Percentiles rank a stretch among this genome's conserved stretches.
Conservation (phyloP, 306 rosid species). For the Begonia peltatifolia region DNA sequence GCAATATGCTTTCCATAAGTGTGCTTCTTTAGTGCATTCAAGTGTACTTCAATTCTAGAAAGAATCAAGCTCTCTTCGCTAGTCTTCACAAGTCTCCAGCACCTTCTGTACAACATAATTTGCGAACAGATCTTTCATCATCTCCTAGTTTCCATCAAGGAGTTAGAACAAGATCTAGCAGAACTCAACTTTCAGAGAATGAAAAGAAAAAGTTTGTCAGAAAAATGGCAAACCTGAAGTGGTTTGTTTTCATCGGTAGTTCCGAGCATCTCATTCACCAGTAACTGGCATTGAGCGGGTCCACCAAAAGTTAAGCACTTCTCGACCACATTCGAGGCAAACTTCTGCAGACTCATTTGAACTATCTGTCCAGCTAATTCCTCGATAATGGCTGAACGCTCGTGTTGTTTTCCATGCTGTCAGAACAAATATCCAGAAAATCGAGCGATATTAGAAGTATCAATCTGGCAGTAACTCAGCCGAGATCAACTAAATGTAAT, state of each 20-base stretch:
- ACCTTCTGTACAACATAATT: conserved; percentile 98
- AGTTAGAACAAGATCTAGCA: neutral
- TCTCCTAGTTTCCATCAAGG: conserved; percentile 22
- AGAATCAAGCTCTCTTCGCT: conserved; percentile 88
- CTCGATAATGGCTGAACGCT: conserved; percentile 73
- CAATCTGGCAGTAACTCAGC: neutral
- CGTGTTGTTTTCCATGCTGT: conserved; percentile 86
- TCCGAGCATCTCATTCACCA: conserved; percentile 93
- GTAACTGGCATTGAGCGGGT: conserved; percentile 66
- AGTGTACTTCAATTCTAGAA: conserved; percentile 84
- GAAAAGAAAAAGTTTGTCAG: neutral
- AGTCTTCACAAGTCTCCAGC: conserved; percentile 93
- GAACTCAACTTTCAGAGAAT: neutral
- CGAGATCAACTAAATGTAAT: no score
- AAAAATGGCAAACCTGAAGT: conserved; percentile 55
- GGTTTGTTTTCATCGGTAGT: conserved; percentile 94
- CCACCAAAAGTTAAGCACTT: conserved; percentile 84
- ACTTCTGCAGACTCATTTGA: conserved; percentile 96
- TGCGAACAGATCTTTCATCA: no score
- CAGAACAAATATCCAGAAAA: neutral
- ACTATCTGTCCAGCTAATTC: conserved; percentile 85
- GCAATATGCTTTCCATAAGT: conserved; percentile 93
- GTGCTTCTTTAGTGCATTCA: conserved; percentile 90
- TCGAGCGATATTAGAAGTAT: neutral
- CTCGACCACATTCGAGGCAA: conserved; percentile 92